These are phyloP conservation scores for Bruguiera hainesii DNA, from an alignment of 441 rosid species.

Conservation along the genomic window DNA sequence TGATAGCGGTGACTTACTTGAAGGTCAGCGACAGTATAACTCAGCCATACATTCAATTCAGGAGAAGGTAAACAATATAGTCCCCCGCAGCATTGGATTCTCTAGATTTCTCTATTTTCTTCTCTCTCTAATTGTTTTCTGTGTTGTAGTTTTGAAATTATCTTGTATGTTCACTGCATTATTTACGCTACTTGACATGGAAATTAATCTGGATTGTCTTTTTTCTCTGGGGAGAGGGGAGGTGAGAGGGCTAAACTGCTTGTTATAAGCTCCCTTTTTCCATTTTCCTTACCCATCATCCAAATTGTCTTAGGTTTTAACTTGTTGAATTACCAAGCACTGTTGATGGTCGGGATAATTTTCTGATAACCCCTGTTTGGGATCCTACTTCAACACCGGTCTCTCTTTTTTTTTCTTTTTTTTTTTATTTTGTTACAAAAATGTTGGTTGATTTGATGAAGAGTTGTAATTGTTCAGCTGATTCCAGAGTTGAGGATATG, in stretches of 20 bases:
- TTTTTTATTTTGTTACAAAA: not conserved
- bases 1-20: constrained; percentile 75
- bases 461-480: not conserved
- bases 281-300: not conserved
- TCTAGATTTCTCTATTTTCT: constrained; percentile 3
- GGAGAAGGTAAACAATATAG: constrained; percentile 62
- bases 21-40: constrained; percentile 98
- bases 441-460: constrained; percentile 1
- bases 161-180: not conserved
- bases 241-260: not conserved
- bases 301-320: not conserved
- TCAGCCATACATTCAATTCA: constrained; percentile 95
- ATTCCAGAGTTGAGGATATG: constrained; percentile 7
- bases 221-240: too few relatives aligned
- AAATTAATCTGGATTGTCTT: not conserved
- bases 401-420: not conserved
- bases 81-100: constrained; percentile 9
- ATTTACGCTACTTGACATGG: not conserved
- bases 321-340: not conserved
- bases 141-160: constrained; percentile 8
- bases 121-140: constrained; percentile 8
- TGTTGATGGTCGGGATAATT: not conserved
- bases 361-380: not conserved
- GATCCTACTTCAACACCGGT: not conserved
- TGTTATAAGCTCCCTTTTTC: constrained; percentile 5